Conservation (phyloP, 208 protist species). For the Trypanosoma lewisi region DNA sequence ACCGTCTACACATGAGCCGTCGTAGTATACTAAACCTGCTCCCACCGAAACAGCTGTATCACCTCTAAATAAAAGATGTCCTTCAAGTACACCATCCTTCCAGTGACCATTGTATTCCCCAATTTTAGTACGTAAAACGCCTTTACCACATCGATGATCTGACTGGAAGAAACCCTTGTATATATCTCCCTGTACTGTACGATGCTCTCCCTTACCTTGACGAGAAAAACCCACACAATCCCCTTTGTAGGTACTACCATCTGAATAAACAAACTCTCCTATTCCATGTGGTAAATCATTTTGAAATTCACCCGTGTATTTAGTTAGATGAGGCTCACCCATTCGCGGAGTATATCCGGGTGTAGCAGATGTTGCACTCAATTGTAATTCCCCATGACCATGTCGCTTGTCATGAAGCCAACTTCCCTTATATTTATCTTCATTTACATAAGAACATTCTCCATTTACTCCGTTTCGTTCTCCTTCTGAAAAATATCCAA, state of each 20-base stretch:
- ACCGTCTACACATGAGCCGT: slow-evolving; percentile 55
- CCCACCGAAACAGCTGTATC: not conserved
- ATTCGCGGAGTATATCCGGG: slow-evolving; percentile 4
- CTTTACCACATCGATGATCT: slow-evolving; percentile 49
- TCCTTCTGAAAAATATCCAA: slow-evolving; percentile 54
- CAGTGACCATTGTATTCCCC: slow-evolving; percentile 58
- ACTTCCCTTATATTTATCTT: slow-evolving; percentile 64
- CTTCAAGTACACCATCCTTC: slow-evolving; percentile 44
- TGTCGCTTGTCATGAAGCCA: slow-evolving; percentile 68
- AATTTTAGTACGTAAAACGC: slow-evolving; percentile 38
- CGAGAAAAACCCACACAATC: slow-evolving; percentile 41
- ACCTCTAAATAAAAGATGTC: slow-evolving; percentile 30
- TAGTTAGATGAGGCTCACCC: slow-evolving; percentile 11
- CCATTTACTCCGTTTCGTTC: slow-evolving; percentile 60
- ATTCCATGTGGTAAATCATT: slow-evolving; percentile 32
- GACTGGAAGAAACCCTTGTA: slow-evolving; percentile 57
- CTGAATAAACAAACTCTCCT: slow-evolving; percentile 58
- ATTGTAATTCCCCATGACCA: slow-evolving; percentile 54
- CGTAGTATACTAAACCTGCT: slow-evolving; percentile 39
- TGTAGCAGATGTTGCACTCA: slow-evolving; percentile 20
- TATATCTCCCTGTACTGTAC: slow-evolving; percentile 45
- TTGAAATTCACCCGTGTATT: slow-evolving; percentile 62
- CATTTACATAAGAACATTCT: slow-evolving; percentile 64
- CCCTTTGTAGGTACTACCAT: slow-evolving; percentile 62
- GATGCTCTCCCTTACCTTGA: slow-evolving; percentile 58